These are phyloP conservation scores for Trichosporon faecale DNA, from an alignment of 1,284 basidiomycete genomes.

Conservation along the genomic window DNA sequence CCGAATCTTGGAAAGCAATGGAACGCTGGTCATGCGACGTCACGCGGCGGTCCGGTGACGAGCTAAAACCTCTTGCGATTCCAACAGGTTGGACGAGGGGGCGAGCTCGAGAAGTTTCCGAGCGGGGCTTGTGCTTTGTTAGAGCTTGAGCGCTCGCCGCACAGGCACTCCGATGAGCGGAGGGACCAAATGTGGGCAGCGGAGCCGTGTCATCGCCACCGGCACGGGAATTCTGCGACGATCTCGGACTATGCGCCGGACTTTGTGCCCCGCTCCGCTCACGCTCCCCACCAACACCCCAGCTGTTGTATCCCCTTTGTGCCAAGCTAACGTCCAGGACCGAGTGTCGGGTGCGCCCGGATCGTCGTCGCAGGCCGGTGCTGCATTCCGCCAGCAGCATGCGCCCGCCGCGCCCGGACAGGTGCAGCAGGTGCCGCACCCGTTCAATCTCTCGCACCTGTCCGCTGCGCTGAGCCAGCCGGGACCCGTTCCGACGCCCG, in stretches of 20 bases:
- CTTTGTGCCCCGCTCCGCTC: background rate
- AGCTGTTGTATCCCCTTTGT: background rate
- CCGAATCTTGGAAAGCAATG: background rate
- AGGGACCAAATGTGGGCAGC: background rate
- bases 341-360: conserved; percentile 19
- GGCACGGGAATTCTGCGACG: background rate
- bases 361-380: conserved; percentile 19
- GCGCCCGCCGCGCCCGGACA: conserved; percentile 13
- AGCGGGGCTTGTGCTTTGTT: background rate
- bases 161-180: background rate
- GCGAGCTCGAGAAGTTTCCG: background rate
- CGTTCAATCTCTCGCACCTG: conserved; percentile 49
- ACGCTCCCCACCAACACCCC: background rate
- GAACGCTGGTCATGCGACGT: background rate
- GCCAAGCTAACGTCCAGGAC: conserved; percentile 21
- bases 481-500: conserved; percentile 14
- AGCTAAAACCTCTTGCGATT: background rate
- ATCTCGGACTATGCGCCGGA: background rate
- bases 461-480: conserved; percentile 37
- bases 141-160: background rate
- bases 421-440: conserved; percentile 31
- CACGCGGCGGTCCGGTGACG: background rate
- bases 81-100: background rate
- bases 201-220: conserved; percentile 5
- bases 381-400: conserved; percentile 22